Evolutionary conservation across 805 yeast species (phyloP).

Genomic region (Saccharomycopsis selenospora): DNA sequence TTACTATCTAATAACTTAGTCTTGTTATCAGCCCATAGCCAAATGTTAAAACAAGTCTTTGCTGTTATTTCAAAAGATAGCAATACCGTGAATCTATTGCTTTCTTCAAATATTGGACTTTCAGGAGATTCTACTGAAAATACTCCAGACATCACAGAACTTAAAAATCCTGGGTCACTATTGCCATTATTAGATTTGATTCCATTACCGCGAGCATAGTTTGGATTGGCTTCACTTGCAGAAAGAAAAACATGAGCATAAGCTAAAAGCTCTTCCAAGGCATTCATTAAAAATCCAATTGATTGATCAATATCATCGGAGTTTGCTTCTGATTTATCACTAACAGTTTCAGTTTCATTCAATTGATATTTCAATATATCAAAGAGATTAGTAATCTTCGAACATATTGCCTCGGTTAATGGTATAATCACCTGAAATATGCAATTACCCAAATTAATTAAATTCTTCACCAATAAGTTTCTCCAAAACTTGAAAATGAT

Average conservation of each 20-base stretch:
- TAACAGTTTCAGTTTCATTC: slow-evolving; percentile 19
- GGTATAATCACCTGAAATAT: slow-evolving; percentile 51
- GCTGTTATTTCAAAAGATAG: slow-evolving; percentile 58
- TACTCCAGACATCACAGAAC: slow-evolving; percentile 69
- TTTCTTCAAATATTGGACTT: slow-evolving; percentile 40
- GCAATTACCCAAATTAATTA: slow-evolving; percentile 43
- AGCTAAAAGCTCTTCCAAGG: slow-evolving; percentile 57
- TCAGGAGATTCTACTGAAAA: slow-evolving; percentile 64
- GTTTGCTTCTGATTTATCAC: slow-evolving; percentile 12
- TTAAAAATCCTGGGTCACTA: slow-evolving; percentile 29
- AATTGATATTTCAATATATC: slow-evolving; percentile 24
- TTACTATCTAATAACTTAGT: slow-evolving; percentile 19
- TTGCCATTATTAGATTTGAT: slow-evolving; percentile 8
- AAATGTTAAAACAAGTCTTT: slow-evolving; percentile 48
- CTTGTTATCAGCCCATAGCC: slow-evolving; percentile 59
- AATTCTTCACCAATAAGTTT: slow-evolving; percentile 42
- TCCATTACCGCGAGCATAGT: slow-evolving; percentile 4
- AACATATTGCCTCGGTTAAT: slow-evolving; percentile 43
- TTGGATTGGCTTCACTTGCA: slow-evolving; percentile 22
- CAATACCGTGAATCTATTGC: slow-evolving; percentile 49
- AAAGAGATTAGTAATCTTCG: slow-evolving; percentile 33
- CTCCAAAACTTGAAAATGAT: slow-evolving; percentile 42
- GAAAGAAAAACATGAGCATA: slow-evolving; percentile 19
- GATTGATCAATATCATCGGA: slow-evolving; percentile 40
- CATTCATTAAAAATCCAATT: slow-evolving; percentile 40